Base-by-base conservation (phyloP, 129 eudicot genomes). In the Artemisia annua region DNA sequence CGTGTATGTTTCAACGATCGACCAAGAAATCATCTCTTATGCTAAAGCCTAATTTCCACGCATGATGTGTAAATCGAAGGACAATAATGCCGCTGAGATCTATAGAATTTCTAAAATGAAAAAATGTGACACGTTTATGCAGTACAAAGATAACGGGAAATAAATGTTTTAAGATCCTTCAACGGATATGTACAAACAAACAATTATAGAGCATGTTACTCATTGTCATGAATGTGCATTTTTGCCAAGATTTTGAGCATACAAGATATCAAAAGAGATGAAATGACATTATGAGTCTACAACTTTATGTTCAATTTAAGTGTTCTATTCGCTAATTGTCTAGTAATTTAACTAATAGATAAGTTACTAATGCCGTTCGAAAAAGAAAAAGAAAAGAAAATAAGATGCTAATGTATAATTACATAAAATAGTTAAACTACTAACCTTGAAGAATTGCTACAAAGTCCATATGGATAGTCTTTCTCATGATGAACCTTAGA, bases 391-490 rank as follows among this genome's bases (percentile, higher is more conserved):
- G 26, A 20, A 20, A 20, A n/a, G n/a, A n/a, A n/a, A n/a, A 15
- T 49, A 24, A 65, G 18, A 14, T 15, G 30, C 16, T 65, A 19
- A 17, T 22, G 55, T 50, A 55, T 15, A 53, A 24, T 18, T 46
- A 75, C 30, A 64, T 30, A 32, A 64, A 74, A 64, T 7, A 3
- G 16, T 13, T 49, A 32, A 11, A 19, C 7, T 43, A n/a, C 71
- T 51, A 30, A 77, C 98, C 98, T 89, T 54, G 98, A 93, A 59
- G 92, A 89, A 77, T 89, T 89, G 83, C 86, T 84, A 95, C 96
- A 89, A 49, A 87, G 87, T 22, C 75, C 85, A 72, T 63, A 4
- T 13, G 73, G 86, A 53, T 51, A 9, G 63, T 70, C 58, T n/a
- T 62, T 17, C 53, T 78, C 82, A 2, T 66, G 87, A 39, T 72